Evolutionary conservation across 2,329 filamentous ascomycete species (phyloP).

Genomic region (Rutstroemia sp.): DNA sequence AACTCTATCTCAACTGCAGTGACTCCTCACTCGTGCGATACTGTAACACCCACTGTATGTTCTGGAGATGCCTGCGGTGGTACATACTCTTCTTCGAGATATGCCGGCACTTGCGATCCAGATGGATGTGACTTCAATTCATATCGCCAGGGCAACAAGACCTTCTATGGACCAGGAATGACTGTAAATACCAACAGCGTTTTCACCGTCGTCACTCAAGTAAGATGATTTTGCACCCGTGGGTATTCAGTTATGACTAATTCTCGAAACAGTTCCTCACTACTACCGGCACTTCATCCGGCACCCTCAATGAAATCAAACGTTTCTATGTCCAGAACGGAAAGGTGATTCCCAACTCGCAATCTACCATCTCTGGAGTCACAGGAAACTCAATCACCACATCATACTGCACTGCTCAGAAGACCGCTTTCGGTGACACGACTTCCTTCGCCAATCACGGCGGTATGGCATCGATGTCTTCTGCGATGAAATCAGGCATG

Average conservation of each 20-base stretch:
- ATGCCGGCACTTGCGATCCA: slow-evolving; percentile 49
- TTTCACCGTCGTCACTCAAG: slow-evolving; percentile 51
- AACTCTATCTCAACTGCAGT: slow-evolving; percentile 50
- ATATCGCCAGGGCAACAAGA: slow-evolving; percentile 48
- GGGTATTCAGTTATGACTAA: background rate
- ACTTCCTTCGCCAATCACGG: slow-evolving; percentile 46
- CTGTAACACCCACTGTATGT: slow-evolving; percentile 32
- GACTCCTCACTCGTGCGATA: slow-evolving; percentile 51
- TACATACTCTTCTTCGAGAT: slow-evolving; percentile 40
- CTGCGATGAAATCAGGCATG: slow-evolving; percentile 49
- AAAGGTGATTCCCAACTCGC: slow-evolving; percentile 43
- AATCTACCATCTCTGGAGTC: slow-evolving; percentile 38
- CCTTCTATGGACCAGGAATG: slow-evolving; percentile 48
- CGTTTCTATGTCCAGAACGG: slow-evolving; percentile 51
- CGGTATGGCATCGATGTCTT: slow-evolving; percentile 47
- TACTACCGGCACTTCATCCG: slow-evolving; percentile 38
- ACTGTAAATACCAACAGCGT: slow-evolving; percentile 46
- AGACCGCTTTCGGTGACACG: slow-evolving; percentile 47
- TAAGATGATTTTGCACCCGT: background rate
- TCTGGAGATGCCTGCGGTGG: slow-evolving; percentile 33
- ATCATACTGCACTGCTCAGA: slow-evolving; percentile 47
- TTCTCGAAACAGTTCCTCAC: background rate
- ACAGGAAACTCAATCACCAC: slow-evolving; percentile 46
- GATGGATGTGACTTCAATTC: slow-evolving; percentile 57
- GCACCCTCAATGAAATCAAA: slow-evolving; percentile 42